Evolutionary conservation across 345 rosid genomes (phyloP).

Genomic region (Hibiscus tridactylites): DNA sequence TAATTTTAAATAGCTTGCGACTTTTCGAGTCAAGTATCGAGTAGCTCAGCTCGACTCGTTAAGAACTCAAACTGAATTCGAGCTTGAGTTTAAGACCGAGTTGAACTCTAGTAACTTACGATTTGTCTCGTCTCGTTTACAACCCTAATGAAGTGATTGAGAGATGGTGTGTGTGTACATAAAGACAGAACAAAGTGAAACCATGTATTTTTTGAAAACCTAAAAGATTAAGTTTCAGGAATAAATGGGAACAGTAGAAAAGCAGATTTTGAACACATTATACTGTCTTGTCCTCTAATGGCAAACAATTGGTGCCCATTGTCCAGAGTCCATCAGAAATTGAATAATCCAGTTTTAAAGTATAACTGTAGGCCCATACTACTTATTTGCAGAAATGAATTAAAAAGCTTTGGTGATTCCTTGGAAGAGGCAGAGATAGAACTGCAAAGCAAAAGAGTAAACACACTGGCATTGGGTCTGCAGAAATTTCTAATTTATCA

Average conservation of each 20-base stretch:
- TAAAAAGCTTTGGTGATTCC: background rate
- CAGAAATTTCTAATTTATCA: background rate
- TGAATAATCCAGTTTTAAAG: background rate
- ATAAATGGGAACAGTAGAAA: background rate
- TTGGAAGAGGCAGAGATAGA: background rate
- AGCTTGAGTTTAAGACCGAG: too few species aligned
- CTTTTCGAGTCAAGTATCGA: too few species aligned
- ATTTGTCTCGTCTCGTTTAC: too few species aligned
- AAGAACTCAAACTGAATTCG: too few species aligned
- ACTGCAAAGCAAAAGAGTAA: background rate
- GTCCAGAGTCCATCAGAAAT: background rate
- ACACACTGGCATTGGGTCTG: background rate
- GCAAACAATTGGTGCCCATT: background rate
- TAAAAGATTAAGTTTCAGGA: background rate
- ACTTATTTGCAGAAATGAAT: background rate
- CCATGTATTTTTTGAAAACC: background rate
- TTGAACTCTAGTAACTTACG: too few species aligned
- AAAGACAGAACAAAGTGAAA: background rate
- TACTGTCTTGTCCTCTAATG: background rate
- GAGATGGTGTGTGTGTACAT: too few species aligned
- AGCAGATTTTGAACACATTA: background rate
- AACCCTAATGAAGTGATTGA: too few species aligned
- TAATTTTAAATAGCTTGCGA: too few species aligned
- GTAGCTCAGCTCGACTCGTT: too few species aligned
- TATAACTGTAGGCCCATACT: background rate